Evolutionary conservation across 106 monocot genomes (phyloP).

Genomic region (Allium sativum): DNA sequence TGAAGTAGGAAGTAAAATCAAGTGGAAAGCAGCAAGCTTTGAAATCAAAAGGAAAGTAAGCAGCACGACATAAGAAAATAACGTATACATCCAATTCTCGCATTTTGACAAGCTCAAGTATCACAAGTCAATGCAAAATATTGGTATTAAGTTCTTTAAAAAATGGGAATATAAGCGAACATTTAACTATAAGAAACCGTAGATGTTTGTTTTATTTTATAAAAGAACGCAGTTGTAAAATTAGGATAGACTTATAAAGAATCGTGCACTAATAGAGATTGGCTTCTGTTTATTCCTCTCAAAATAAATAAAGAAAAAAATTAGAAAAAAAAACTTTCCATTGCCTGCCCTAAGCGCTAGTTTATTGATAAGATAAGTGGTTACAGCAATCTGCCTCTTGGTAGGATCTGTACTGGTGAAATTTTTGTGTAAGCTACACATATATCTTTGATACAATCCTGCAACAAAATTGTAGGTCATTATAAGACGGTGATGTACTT

Average conservation of each 20-base stretch:
- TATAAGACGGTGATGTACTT: background rate
- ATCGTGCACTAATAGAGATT: no score
- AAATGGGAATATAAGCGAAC: background rate
- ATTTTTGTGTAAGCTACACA: constrained; percentile 72
- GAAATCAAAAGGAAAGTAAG: no score
- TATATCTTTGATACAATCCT: constrained; percentile 71
- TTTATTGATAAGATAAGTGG: constrained; percentile 67
- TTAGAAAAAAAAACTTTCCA: constrained; percentile 71
- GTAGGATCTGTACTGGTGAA: constrained; percentile 72
- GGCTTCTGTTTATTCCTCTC: no score
- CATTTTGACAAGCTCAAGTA: no score
- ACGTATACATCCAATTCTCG: no score
- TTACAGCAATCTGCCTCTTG: constrained; percentile 81
- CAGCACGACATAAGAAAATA: no score
- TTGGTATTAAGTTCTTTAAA: background rate
- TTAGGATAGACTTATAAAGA: background rate
- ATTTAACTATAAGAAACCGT: background rate
- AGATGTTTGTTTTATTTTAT: background rate
- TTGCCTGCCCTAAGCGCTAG: constrained; percentile 74
- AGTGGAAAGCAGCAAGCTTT: no score
- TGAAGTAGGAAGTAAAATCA: background rate
- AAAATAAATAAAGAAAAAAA: constrained; percentile 1
- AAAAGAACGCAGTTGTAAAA: background rate
- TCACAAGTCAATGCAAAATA: no score
- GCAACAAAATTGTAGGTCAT: constrained; percentile 4